Percentiles rank a stretch among this genome's conserved stretches.
These are phyloP conservation scores for Ziziphus jujuba DNA, from an alignment of 306 rosid genomes.

Conservation along the genomic window DNA sequence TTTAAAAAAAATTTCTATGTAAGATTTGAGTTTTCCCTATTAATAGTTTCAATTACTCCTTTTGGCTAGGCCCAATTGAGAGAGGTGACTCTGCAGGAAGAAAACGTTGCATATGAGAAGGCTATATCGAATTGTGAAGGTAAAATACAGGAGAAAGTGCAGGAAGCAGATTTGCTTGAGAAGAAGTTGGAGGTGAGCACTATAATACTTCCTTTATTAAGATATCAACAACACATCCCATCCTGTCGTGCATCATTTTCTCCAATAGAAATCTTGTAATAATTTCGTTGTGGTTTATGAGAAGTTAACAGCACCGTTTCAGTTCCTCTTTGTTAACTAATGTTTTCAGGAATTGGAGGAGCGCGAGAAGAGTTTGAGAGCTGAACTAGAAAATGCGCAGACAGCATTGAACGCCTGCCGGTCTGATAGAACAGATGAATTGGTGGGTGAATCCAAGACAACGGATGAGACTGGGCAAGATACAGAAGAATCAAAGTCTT, in stretches of 20 bases:
- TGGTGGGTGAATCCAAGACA: constrained; percentile 33
- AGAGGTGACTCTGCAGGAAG: constrained; percentile 74
- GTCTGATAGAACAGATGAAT: constrained; percentile 37
- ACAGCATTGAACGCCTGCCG: constrained; percentile 28
- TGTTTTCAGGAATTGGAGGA: constrained; percentile 70
- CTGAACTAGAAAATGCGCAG: constrained; percentile 43
- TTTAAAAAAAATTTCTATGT: no score
- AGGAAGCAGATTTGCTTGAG: constrained; percentile 53
- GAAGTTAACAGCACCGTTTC: background rate
- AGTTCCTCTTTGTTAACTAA: constrained; percentile 9
- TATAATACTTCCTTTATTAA: background rate
- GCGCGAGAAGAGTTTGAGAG: constrained; percentile 50
- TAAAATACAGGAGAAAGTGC: constrained; percentile 66
- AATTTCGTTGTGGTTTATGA: background rate
- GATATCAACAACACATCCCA: background rate
- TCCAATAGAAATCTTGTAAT: background rate
- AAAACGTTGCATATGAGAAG: constrained; percentile 63
- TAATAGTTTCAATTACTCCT: background rate
- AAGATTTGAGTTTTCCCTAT: background rate
- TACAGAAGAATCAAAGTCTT: constrained; percentile 41
- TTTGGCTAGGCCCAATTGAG: constrained; percentile 72
- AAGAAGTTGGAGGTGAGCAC: constrained; percentile 61
- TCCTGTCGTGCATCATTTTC: background rate
- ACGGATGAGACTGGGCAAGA: constrained; percentile 35
- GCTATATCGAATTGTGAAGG: constrained; percentile 61